phyloP scores from a whole-genome alignment of 2,329 filamentous ascomycete species.

The Epichloe baconii region DNA sequence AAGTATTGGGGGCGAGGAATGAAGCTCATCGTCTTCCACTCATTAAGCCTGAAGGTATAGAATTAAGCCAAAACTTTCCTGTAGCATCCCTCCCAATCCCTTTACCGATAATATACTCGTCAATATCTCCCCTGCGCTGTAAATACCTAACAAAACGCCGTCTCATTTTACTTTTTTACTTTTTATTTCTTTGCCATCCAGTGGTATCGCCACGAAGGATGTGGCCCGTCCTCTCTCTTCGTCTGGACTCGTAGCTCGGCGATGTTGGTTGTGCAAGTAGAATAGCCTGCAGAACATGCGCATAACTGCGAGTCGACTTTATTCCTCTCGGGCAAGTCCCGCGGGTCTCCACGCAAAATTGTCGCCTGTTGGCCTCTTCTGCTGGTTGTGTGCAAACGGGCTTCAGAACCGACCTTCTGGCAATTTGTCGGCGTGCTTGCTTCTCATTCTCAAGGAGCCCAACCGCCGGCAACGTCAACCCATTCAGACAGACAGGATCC shows the following conservation, averaged over 20 bases:
- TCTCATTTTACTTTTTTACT: background rate
- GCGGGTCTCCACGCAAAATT: background rate
- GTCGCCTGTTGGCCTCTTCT: background rate
- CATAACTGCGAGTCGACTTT: background rate
- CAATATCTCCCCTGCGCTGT: constrained; percentile 3
- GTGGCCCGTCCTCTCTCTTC: background rate
- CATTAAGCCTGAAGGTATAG: constrained; percentile 2
- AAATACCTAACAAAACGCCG: constrained; percentile 8
- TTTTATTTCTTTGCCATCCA: constrained; percentile 1
- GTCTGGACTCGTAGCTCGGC: background rate
- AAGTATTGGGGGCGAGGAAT: constrained; percentile 6
- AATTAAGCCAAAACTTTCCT: constrained; percentile 3
- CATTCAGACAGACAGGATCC: constrained; percentile 91
- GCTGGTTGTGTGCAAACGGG: background rate
- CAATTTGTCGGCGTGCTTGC: background rate
- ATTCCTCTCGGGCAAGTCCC: background rate
- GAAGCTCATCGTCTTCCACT: constrained; percentile 1
- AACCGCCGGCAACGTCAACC: constrained; percentile 94
- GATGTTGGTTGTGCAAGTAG: background rate
- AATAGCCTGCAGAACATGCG: background rate
- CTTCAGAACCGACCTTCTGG: background rate
- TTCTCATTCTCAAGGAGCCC: constrained; percentile 41
- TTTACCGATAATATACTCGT: constrained; percentile 4
- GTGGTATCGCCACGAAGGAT: background rate
- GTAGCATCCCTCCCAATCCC: constrained; percentile 6